Evolutionary conservation across 169 alveolate species (phyloP).

Genomic region (Plasmodium fragile): DNA sequence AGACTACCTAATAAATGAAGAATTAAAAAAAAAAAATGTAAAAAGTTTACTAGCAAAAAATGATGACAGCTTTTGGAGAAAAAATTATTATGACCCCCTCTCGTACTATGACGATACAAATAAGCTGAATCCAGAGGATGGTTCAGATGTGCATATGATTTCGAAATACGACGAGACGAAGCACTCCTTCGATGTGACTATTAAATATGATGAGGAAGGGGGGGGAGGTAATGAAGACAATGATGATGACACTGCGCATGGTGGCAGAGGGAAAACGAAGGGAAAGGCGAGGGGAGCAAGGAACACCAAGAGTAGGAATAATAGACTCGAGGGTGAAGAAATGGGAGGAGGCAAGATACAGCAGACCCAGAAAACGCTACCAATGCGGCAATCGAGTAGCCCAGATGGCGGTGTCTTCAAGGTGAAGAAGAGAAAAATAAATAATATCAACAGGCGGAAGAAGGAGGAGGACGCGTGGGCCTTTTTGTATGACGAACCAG

Average conservation of each 20-base stretch:
- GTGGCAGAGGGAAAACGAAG: neutral
- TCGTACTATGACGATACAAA: conserved; percentile 45
- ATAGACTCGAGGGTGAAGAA: neutral
- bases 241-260: neutral
- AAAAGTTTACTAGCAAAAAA: conserved; percentile 34
- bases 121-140: conserved; percentile 17
- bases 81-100: conserved; percentile 60
- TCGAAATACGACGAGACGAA: conserved; percentile 54
- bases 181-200: conserved; percentile 17
- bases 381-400: neutral
- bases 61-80: conserved; percentile 51
- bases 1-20: conserved; percentile 67
- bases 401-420: neutral
- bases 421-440: conserved; percentile 51
- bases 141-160: conserved; percentile 26
- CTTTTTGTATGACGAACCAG: conserved; percentile 33
- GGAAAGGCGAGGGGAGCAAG: neutral
- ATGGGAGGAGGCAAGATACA: neutral
- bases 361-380: neutral
- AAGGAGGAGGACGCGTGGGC: conserved; percentile 65
- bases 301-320: neutral
- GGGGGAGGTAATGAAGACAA: neutral
- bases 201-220: conserved; percentile 23
- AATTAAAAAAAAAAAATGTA: conserved; percentile 39
- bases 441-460: conserved; percentile 54